Evolutionary conservation across 768 basidiomycete genomes (phyloP).

Genomic region (Calvatia gigantea): DNA sequence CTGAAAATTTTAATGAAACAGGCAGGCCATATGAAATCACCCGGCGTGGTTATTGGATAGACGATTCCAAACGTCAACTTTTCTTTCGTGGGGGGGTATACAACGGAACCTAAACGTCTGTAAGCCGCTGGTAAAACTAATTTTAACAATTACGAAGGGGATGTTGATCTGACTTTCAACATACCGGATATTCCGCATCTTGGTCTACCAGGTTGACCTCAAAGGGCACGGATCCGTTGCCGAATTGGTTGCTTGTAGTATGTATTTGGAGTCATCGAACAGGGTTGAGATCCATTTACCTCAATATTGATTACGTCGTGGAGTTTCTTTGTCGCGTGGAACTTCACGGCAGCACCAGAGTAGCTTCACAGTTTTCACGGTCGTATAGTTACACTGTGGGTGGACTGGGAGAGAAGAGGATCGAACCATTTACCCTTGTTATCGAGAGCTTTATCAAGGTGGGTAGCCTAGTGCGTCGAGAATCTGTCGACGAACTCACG

Average conservation of each 20-base stretch:
- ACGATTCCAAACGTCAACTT: background rate
- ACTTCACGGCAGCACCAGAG: too few relatives aligned
- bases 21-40: background rate
- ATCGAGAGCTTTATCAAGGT: background rate
- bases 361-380: background rate
- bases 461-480: background rate
- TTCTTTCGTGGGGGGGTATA: background rate
- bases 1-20: background rate
- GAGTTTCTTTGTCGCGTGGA: background rate
- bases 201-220: background rate
- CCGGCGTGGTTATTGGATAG: background rate
- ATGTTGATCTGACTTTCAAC: background rate
- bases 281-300: background rate
- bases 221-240: background rate
- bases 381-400: background rate
- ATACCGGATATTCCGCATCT: background rate
- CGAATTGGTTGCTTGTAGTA: background rate
- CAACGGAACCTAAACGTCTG: too few relatives aligned
- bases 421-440: background rate
- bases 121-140: too few relatives aligned
- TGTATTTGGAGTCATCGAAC: background rate
- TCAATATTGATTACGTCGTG: background rate
- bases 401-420: background rate
- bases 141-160: too few relatives aligned
- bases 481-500: too few relatives aligned